Percentiles rank a stretch among this genome's conserved stretches.
phyloP scores from a whole-genome alignment of 306 rosid genomes.

The Cucurbita maxima region DNA sequence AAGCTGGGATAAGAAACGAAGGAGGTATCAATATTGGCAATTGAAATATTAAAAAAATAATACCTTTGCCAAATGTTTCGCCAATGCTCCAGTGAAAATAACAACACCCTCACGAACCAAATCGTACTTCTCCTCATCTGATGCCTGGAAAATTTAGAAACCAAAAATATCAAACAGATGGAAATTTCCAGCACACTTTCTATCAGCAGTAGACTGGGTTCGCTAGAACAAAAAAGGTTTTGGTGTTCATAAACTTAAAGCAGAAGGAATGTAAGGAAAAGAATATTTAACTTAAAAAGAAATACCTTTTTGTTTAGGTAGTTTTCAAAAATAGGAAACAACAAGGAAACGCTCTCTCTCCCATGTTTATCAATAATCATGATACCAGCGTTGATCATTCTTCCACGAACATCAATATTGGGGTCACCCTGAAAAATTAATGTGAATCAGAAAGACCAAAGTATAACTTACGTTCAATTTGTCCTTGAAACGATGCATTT shows the following conservation, averaged over 20 bases:
- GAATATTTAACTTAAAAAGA: background rate
- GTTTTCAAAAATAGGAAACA: constrained; percentile 93
- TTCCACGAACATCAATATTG: constrained; percentile 81
- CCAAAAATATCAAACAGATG: constrained; percentile 3
- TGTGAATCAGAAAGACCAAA: background rate
- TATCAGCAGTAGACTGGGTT: background rate
- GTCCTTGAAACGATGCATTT: background rate
- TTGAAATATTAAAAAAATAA: background rate
- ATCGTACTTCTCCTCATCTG: constrained; percentile 88
- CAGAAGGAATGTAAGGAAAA: background rate
- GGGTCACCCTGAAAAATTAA: constrained; percentile 79
- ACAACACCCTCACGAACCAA: constrained; percentile 98
- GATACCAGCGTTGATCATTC: constrained; percentile 96
- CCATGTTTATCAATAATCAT: constrained; percentile 94
- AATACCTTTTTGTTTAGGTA: constrained; percentile 75
- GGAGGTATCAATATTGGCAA: background rate
- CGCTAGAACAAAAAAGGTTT: background rate
- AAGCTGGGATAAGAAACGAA: background rate
- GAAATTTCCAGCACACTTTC: background rate
- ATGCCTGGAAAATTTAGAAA: constrained; percentile 33
- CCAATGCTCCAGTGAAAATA: constrained; percentile 91
- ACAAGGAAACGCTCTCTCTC: constrained; percentile 60
- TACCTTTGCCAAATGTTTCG: constrained; percentile 91
- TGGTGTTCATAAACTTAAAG: background rate
- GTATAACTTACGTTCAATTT: background rate